Conservation (phyloP, 352 stramenopile species). For the Globisporangium alternatum region DNA sequence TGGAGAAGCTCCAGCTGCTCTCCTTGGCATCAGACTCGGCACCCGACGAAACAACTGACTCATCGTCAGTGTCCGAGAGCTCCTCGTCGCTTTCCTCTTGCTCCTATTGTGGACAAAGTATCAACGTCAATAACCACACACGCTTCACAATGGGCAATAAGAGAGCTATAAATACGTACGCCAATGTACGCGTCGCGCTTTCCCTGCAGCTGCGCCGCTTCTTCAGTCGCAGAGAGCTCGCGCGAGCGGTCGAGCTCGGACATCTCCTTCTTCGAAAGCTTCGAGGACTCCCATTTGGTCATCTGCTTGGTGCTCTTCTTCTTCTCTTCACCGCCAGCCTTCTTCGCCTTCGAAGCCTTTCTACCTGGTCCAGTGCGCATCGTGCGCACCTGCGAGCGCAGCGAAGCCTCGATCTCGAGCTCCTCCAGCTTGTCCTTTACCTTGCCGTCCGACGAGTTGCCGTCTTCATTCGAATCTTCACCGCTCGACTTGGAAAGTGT, state of each 20-base stretch:
- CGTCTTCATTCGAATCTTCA: conserved; percentile 64
- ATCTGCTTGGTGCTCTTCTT: conserved; percentile 78
- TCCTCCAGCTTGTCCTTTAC: conserved; percentile 54
- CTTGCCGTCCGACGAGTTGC: conserved; percentile 48
- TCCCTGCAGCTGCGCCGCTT: conserved; percentile 63
- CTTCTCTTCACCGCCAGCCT: conserved; percentile 33
- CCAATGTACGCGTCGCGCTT: conserved; percentile 83
- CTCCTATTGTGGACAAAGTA: conserved; percentile 32
- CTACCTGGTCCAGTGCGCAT: conserved; percentile 68
- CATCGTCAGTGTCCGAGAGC: conserved; percentile 65
- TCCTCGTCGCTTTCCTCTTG: conserved; percentile 68
- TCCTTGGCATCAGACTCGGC: conserved; percentile 65
- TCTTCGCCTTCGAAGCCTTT: conserved; percentile 58
- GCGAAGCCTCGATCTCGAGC: conserved; percentile 46
- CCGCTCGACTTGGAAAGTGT: conserved; percentile 34
- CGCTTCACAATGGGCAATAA: neutral
- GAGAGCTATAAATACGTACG: conserved; percentile 29
- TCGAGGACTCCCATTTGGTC: conserved; percentile 84
- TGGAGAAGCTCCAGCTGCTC: conserved; percentile 75
- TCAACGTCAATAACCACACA: neutral
- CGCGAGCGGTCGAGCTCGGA: conserved; percentile 68
- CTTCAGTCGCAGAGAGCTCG: conserved; percentile 62
- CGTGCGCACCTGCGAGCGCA: conserved; percentile 37
- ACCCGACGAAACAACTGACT: conserved; percentile 62
- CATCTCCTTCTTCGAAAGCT: conserved; percentile 84